These are phyloP conservation scores for Cornus kousa DNA, from an alignment of 148 eudicot species.

Conservation along the genomic window DNA sequence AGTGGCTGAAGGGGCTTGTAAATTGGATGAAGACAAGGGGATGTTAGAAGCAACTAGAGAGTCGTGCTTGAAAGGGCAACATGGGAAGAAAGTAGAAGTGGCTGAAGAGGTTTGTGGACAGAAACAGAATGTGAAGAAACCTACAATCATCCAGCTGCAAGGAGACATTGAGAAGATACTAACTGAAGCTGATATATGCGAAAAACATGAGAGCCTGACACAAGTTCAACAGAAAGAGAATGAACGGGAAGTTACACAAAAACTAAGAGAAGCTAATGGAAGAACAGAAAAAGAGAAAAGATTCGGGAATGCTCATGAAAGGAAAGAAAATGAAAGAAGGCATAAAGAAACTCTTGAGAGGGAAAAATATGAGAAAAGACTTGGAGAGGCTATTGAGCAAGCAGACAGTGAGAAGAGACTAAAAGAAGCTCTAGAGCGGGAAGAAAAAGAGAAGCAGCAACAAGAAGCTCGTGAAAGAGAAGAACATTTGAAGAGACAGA, in stretches of 20 bases:
- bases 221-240: slow-evolving; percentile 20
- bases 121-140: slow-evolving; percentile 12
- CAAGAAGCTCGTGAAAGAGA: slow-evolving; percentile 25
- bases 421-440: slow-evolving; percentile 39
- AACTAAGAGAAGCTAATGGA: slow-evolving; percentile 17
- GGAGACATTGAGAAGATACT: slow-evolving; percentile 14
- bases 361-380: slow-evolving; percentile 31
- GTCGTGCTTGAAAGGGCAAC: slow-evolving; percentile 10
- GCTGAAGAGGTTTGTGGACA: slow-evolving; percentile 6
- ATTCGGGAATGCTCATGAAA: slow-evolving; percentile 7
- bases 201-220: slow-evolving; percentile 14
- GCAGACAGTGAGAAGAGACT: slow-evolving; percentile 45
- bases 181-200: slow-evolving; percentile 18
- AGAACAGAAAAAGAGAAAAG: slow-evolving; percentile 3
- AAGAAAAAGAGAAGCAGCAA: slow-evolving; percentile 28
- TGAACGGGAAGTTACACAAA: slow-evolving; percentile 14
- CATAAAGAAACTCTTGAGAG: slow-evolving; percentile 26
- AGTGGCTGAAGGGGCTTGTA: slow-evolving; percentile 1
- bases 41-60: slow-evolving; percentile 5
- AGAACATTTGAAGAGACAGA: slow-evolving; percentile 24
- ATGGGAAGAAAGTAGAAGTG: slow-evolving; percentile 1
- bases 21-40: slow-evolving; percentile 11
- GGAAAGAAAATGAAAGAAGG: slow-evolving; percentile 13
- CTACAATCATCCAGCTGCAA: slow-evolving; percentile 1
- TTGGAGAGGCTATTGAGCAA: slow-evolving; percentile 38